Percentiles rank a stretch among this genome's conserved stretches.
phyloP scores from a whole-genome alignment of 768 basidiomycete genomes.

The Scleroderma bovista region DNA sequence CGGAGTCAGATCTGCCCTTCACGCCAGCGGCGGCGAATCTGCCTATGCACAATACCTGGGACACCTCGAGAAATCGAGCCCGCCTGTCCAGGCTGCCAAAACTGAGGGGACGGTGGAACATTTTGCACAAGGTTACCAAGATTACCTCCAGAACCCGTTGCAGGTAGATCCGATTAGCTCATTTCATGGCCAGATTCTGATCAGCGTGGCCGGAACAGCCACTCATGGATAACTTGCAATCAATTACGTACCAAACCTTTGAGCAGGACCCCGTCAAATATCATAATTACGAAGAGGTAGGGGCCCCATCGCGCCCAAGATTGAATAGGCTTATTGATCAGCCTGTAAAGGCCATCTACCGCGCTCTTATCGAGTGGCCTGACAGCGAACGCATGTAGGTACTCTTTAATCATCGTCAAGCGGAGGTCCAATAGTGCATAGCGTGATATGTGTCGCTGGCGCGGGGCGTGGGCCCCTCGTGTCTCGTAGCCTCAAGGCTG shows the following conservation, averaged over 20 bases:
- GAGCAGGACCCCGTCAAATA: constrained; percentile 99
- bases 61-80: constrained; percentile 77
- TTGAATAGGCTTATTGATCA: constrained; percentile 7
- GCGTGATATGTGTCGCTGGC: constrained; percentile 86
- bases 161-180: constrained; percentile 48
- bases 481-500: constrained; percentile 72
- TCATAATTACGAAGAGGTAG: constrained; percentile 86
- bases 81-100: constrained; percentile 54
- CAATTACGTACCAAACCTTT: constrained; percentile 94
- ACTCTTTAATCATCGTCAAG: constrained; percentile 3
- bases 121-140: constrained; percentile 90
- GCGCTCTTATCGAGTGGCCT: constrained; percentile 71
- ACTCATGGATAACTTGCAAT: constrained; percentile 95
- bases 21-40: constrained; percentile 72
- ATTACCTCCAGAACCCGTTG: constrained; percentile 90
- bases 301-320: constrained; percentile 7
- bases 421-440: constrained; percentile 28
- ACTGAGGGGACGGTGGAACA: constrained; percentile 77
- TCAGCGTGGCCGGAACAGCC: constrained; percentile 46
- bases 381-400: constrained; percentile 58
- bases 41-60: constrained; percentile 89
- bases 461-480: constrained; percentile 95
- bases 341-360: constrained; percentile 62
- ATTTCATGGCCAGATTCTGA: constrained; percentile 6
- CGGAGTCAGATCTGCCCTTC: constrained; percentile 56